Evolutionary conservation across 2,329 filamentous ascomycete genomes (phyloP).

Genomic region (Dendryphion nanum): DNA sequence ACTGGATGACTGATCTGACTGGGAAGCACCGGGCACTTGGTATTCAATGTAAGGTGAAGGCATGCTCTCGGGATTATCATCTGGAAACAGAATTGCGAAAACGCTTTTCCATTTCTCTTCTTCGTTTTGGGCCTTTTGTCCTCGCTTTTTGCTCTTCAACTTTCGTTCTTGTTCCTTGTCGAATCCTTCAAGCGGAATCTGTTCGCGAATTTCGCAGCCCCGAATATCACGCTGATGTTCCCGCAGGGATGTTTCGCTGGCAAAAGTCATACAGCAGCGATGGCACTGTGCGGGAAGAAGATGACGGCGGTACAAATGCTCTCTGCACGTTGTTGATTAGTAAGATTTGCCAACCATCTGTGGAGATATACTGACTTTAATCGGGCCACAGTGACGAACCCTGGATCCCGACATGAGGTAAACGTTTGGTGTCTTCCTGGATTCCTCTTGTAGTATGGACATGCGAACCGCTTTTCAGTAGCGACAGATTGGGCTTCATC

Average conservation of each 20-base stretch:
- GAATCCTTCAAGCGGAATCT: constrained; percentile 20
- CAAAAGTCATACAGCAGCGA: constrained; percentile 20
- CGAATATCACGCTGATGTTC: constrained; percentile 22
- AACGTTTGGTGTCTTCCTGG: constrained; percentile 23
- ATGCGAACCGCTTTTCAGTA: constrained; percentile 17
- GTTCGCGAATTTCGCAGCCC: constrained; percentile 19
- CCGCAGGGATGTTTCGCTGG: constrained; percentile 16
- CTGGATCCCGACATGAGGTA: constrained; percentile 24
- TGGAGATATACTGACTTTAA: constrained; percentile 15
- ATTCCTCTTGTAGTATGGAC: constrained; percentile 24
- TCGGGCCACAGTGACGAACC: constrained; percentile 21
- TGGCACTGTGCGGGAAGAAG: constrained; percentile 23
- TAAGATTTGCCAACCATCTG: neutral
- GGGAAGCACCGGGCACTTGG: too few relatives aligned
- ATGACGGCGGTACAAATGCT: constrained; percentile 24
- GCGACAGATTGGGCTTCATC: constrained; percentile 10
- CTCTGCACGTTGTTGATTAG: constrained; percentile 9
- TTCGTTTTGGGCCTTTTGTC: constrained; percentile 14
- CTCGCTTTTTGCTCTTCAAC: constrained; percentile 25
- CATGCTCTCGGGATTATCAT: constrained; percentile 18
- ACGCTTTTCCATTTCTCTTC: constrained; percentile 27
- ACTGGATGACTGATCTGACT: constrained; percentile 8
- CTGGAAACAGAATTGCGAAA: constrained; percentile 23
- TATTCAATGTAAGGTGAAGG: too few relatives aligned
- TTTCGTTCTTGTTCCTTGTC: constrained; percentile 24